Base-by-base conservation (phyloP, 2,329 filamentous ascomycete genomes). In the Colletotrichum tabaci region DNA sequence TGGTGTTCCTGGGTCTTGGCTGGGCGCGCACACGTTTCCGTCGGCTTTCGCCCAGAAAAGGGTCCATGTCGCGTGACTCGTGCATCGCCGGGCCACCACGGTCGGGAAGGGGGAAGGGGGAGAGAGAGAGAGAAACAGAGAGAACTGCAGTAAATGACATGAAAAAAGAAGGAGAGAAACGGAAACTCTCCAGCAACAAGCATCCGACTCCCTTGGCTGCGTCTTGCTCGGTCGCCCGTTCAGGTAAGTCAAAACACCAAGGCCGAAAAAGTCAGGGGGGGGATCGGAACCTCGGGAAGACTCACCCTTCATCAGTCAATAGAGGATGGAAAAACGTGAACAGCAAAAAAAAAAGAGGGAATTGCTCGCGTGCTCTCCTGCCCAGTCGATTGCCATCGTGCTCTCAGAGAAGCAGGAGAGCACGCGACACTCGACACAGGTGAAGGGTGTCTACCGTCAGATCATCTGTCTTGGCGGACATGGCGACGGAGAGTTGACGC, bases 341-440 rank as follows among this genome's bases (percentile, higher is more conserved):
- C n/a, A n/a, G n/a, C n/a, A n/a, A 18, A 21, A n/a, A 4, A 13
- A 30, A 53, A 66, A 56, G 55, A 47, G 47, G 55, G 16, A 71
- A 67, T 23, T 53, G 57, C 57, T 67, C 64, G 64, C 68, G 68
- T 71, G 68, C 46, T 18, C 64, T 67, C 44, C 38, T 58, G 15
- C 57, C 64, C 68, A 67, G 44, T 52, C 57, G 64, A 62, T 63
- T 63, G n/a, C 50, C 57, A 67, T 52, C 65, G 68, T 71, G 64
- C 44, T 46, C 68, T 53, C 64, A 38, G 40, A 67, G 35, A 38
- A 67, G 68, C 52, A 71, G 26, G 64, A 62, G 68, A 40, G 57
- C 68, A 71, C 68, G 46, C 68, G 68, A 71, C 68, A 71, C 50
- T 52, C 26, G 42, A 10, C 18, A 9, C 9, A 35, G 6, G 30